Evolutionary conservation across 1,139 yeast species (phyloP).

Genomic region (Yamadazyma sp.): DNA sequence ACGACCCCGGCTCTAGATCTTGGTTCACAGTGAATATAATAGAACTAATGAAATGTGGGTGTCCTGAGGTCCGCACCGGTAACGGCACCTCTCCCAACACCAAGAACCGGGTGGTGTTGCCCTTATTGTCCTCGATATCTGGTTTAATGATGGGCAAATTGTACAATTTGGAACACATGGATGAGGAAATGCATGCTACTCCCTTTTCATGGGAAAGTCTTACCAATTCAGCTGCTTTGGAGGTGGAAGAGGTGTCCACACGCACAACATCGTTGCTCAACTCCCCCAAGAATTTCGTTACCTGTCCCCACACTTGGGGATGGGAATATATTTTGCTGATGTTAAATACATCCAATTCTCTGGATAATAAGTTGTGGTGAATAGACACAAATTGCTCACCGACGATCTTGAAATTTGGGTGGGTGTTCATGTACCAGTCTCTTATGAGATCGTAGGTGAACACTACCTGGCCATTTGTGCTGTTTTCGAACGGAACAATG

Average conservation of each 20-base stretch:
- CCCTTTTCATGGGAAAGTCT: constrained; percentile 35
- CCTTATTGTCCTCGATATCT: constrained; percentile 66
- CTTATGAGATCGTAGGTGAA: constrained; percentile 79
- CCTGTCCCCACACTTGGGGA: constrained; percentile 99
- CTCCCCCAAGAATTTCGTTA: constrained; percentile 50
- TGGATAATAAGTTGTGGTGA: constrained; percentile 71
- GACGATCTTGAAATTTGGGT: constrained; percentile 48
- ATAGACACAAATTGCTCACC: constrained; percentile 84
- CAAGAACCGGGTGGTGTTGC: constrained; percentile 84
- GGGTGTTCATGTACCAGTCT: constrained; percentile 49
- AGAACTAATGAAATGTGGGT: constrained; percentile 40
- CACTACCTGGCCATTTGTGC: constrained; percentile 92
- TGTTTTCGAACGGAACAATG: constrained; percentile 91
- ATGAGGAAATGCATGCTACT: constrained; percentile 48
- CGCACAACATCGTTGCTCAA: constrained; percentile 35
- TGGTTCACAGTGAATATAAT: constrained; percentile 67
- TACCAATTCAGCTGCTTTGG: constrained; percentile 76
- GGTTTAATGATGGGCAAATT: constrained; percentile 54
- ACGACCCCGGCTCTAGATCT: constrained; percentile 60
- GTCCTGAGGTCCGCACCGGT: constrained; percentile 8
- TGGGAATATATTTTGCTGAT: constrained; percentile 74
- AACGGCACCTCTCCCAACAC: constrained; percentile 46
- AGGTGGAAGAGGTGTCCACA: constrained; percentile 75
- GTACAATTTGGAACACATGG: constrained; percentile 65
- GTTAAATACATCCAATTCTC: constrained; percentile 35